phyloP scores from a whole-genome alignment of 2,329 filamentous ascomycete species.

The Hypoxylon sp. region DNA sequence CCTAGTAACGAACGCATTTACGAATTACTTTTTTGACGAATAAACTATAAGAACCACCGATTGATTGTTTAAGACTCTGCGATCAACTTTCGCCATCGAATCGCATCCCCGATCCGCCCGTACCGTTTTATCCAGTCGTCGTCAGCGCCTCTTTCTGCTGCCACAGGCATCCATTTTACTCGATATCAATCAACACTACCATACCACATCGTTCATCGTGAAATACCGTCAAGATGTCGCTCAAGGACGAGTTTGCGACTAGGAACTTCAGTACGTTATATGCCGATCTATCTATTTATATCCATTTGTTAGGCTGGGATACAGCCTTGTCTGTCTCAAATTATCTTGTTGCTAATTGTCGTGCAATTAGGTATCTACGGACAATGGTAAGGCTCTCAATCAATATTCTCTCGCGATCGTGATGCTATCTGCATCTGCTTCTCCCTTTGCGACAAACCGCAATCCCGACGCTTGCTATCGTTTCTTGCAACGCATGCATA shows the following conservation, averaged over 20 bases:
- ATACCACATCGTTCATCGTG: neutral
- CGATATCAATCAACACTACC: slow-evolving; percentile 13
- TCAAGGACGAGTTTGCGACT: slow-evolving; percentile 76
- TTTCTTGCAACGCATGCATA: no score
- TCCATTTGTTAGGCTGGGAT: slow-evolving; percentile 6
- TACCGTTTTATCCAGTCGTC: slow-evolving; percentile 29
- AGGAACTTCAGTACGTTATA: slow-evolving; percentile 74
- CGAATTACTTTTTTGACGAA: slow-evolving; percentile 22
- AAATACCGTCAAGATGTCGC: slow-evolving; percentile 65
- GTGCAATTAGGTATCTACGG: slow-evolving; percentile 70
- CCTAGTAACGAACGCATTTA: slow-evolving; percentile 2
- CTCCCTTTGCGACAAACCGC: slow-evolving; percentile 5
- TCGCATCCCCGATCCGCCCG: slow-evolving; percentile 21
- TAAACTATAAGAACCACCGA: slow-evolving; percentile 3
- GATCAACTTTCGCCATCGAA: slow-evolving; percentile 9
- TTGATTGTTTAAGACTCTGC: slow-evolving; percentile 6
- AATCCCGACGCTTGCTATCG: neutral
- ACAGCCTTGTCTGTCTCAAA: slow-evolving; percentile 22
- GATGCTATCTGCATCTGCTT: slow-evolving; percentile 4
- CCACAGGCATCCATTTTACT: slow-evolving; percentile 4
- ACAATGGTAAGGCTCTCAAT: slow-evolving; percentile 69
- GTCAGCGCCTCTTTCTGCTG: slow-evolving; percentile 20
- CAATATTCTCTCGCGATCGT: slow-evolving; percentile 7
- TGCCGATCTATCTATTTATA: slow-evolving; percentile 2
- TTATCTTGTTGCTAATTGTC: slow-evolving; percentile 50